Evolutionary conservation across 2,329 filamentous ascomycete species (phyloP).

Genomic region (Biscogniauxia marginata): DNA sequence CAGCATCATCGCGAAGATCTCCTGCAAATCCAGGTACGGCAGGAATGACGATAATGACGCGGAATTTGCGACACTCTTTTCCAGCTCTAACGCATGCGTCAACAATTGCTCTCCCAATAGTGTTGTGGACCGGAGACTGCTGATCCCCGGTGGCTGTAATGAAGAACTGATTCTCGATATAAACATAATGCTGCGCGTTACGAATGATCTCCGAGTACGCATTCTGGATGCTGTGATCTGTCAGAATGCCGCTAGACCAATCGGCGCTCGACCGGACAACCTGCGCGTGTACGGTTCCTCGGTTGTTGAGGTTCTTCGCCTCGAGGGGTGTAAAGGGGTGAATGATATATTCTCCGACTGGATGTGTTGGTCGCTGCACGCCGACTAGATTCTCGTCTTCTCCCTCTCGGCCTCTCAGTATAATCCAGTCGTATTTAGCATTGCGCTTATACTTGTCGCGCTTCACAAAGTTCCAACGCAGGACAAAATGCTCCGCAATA

Average conservation of each 20-base stretch:
- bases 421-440: slow-evolving; percentile 78
- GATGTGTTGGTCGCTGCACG: slow-evolving; percentile 85
- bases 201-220: slow-evolving; percentile 83
- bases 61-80: slow-evolving; percentile 83
- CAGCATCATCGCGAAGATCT: slow-evolving; percentile 79
- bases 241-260: slow-evolving; percentile 89
- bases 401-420: slow-evolving; percentile 71
- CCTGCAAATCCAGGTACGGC: slow-evolving; percentile 93
- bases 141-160: slow-evolving; percentile 91
- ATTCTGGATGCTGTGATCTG: slow-evolving; percentile 82
- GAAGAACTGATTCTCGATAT: slow-evolving; percentile 99
- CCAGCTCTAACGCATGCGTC: slow-evolving; percentile 81
- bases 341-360: slow-evolving; percentile 81
- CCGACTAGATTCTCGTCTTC: slow-evolving; percentile 82
- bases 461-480: slow-evolving; percentile 96
- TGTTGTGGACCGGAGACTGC: slow-evolving; percentile 82
- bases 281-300: slow-evolving; percentile 78
- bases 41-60: slow-evolving; percentile 86
- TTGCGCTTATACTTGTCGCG: slow-evolving; percentile 97
- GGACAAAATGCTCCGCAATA: slow-evolving; percentile 90
- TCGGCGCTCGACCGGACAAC: slow-evolving; percentile 87
- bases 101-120: slow-evolving; percentile 83
- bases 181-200: slow-evolving; percentile 87
- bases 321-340: slow-evolving; percentile 73
- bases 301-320: slow-evolving; percentile 60